Evolutionary conservation across 352 stramenopile species (phyloP).

Genomic region (Stramenopiles sp.): DNA sequence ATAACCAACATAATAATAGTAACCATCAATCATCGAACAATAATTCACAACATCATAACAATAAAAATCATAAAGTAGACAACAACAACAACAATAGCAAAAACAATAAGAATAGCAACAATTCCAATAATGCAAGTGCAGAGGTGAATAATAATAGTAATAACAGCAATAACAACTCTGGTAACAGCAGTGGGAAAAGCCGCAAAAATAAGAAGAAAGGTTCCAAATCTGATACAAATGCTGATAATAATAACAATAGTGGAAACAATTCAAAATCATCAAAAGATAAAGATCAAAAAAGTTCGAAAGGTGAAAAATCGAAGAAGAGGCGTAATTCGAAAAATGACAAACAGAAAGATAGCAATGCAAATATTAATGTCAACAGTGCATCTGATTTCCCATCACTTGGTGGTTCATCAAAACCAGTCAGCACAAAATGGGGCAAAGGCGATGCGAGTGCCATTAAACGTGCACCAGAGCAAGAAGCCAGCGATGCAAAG

Average conservation of each 20-base stretch:
- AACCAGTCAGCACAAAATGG: not conserved
- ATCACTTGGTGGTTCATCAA: not conserved
- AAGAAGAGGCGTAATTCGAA: not conserved
- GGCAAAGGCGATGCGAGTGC: not conserved
- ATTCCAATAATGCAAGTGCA: not conserved
- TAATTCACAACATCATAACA: not conserved
- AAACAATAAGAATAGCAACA: not conserved
- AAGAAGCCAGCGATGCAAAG: conserved; percentile 2
- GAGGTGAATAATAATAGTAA: not conserved
- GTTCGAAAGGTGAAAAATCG: not conserved
- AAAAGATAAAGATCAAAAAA: not conserved
- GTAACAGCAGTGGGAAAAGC: not conserved
- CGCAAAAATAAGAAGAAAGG: not conserved
- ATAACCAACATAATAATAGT: not conserved
- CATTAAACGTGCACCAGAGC: not conserved
- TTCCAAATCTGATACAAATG: not conserved
- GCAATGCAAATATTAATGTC: not conserved
- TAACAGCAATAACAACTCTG: not conserved
- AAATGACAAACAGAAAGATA: not conserved
- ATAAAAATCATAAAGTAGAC: not conserved
- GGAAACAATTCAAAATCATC: not conserved
- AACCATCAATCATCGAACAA: not conserved
- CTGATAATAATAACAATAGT: not conserved
- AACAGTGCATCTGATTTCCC: conserved; percentile 6
- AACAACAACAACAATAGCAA: not conserved